Evolutionary conservation across 768 basidiomycete species (phyloP).

Genomic region (Clitopilus passeckerianus): DNA sequence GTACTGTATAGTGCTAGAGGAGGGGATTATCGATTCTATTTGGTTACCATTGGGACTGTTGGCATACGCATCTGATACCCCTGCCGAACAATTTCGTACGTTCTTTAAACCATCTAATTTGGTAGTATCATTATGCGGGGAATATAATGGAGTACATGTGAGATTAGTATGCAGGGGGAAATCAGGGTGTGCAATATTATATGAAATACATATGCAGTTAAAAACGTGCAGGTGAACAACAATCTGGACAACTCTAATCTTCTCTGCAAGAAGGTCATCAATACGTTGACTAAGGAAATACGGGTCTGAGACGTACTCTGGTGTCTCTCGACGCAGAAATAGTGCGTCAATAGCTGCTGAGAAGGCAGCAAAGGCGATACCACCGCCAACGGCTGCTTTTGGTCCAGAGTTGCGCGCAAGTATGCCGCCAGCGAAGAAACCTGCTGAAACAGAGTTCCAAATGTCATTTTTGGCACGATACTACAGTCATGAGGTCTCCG

Average conservation of each 20-base stretch:
- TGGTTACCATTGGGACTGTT: not conserved
- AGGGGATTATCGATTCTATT: not conserved
- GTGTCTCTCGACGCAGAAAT: conserved; percentile 74
- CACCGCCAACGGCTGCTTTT: conserved; percentile 83
- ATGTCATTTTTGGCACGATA: conserved; percentile 97
- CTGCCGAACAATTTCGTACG: not conserved
- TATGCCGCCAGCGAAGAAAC: conserved; percentile 84
- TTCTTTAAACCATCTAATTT: not conserved
- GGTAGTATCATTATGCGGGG: conserved; percentile 2
- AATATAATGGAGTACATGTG: conserved; percentile 4
- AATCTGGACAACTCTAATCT: conserved; percentile 55
- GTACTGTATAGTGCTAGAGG: not conserved
- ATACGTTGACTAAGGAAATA: conserved; percentile 4
- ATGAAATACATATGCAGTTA: conserved; percentile 12
- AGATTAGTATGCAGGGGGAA: not conserved
- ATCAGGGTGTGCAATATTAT: conserved; percentile 3
- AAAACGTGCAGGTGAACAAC: conserved; percentile 8
- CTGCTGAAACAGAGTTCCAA: conserved; percentile 82
- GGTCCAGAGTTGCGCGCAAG: conserved; percentile 87
- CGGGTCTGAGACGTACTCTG: conserved; percentile 50
- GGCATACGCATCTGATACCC: not conserved
- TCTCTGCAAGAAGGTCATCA: conserved; percentile 21
- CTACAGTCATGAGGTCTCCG: conserved; percentile 30
- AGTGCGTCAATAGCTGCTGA: conserved; percentile 81
- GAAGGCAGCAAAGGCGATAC: conserved; percentile 89